phyloP scores from a whole-genome alignment of 192 early-diverging fungal genomes.

The Coemansia biformis region DNA sequence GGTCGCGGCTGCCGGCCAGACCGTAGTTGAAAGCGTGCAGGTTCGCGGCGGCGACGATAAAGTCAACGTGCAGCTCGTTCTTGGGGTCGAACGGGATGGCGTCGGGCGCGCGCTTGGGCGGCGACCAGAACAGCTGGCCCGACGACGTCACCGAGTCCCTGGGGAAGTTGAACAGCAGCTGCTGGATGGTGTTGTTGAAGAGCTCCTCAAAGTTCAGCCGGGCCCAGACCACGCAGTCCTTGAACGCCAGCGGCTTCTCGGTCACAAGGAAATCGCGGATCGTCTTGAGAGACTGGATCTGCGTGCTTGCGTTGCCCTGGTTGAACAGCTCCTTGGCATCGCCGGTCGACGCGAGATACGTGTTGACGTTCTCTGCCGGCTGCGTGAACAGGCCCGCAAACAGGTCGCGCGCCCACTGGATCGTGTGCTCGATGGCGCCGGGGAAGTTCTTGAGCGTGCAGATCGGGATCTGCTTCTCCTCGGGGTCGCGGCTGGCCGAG shows the following conservation, averaged over 20 bases:
- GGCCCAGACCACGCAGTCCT: conserved; percentile 91
- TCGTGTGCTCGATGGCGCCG: conserved; percentile 81
- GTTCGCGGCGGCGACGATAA: conserved; percentile 86
- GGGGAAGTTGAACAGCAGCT: conserved; percentile 97
- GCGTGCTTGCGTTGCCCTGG: conserved; percentile 63
- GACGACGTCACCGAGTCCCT: conserved; percentile 81
- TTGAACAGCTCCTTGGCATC: conserved; percentile 64
- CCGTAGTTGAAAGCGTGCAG: conserved; percentile 96
- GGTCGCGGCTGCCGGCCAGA: conserved; percentile 75
- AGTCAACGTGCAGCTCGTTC: conserved; percentile 75
- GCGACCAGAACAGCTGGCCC: conserved; percentile 94
- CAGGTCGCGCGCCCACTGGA: conserved; percentile 94
- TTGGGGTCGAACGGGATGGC: conserved; percentile 71
- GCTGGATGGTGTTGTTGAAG: conserved; percentile 87
- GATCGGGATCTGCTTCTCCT: conserved; percentile 90
- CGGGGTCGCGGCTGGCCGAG: conserved; percentile 95
- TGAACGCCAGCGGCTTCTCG: conserved; percentile 79
- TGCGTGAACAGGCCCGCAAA: conserved; percentile 92
- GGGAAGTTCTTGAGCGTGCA: conserved; percentile 91
- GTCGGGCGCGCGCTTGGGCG: conserved; percentile 90
- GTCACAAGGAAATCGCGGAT: conserved; percentile 72
- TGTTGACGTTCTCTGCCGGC: conserved; percentile 91
- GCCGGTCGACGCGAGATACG: conserved; percentile 82
- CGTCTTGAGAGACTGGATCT: conserved; percentile 71
- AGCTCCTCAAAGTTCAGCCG: conserved; percentile 88